These are phyloP conservation scores for Xanthoconium stramineum DNA, from an alignment of 768 basidiomycete species.

Conservation along the genomic window DNA sequence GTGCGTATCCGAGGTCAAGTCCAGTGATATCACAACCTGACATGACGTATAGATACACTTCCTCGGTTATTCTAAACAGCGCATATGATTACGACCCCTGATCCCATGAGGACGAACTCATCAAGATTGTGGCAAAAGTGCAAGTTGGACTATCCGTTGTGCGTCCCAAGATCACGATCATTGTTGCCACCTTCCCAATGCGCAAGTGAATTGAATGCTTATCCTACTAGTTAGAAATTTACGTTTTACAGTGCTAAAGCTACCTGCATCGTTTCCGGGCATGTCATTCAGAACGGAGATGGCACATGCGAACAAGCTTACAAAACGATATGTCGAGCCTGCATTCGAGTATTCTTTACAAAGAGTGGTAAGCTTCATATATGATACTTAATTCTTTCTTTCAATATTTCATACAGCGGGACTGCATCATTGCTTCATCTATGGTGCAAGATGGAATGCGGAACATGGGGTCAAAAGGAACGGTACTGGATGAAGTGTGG, in stretches of 20 bases:
- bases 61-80: too few relatives aligned
- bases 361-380: not conserved
- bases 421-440: not conserved
- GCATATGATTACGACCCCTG: too few relatives aligned
- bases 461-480: not conserved
- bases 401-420: not conserved
- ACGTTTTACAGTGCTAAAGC: slow-evolving; percentile 4
- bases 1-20: too few relatives aligned
- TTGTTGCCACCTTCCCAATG: slow-evolving; percentile 1
- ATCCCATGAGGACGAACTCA: not conserved
- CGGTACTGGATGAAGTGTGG: too few relatives aligned
- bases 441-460: not conserved
- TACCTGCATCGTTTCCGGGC: slow-evolving; percentile 14
- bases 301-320: not conserved
- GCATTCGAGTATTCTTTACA: slow-evolving; percentile 7
- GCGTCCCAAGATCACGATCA: slow-evolving; percentile 4
- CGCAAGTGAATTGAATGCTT: not conserved
- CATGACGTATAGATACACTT: too few relatives aligned
- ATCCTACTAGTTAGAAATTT: not conserved
- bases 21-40: too few relatives aligned
- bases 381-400: not conserved
- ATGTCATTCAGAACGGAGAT: slow-evolving; percentile 2
- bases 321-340: not conserved
- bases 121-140: not conserved
- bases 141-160: not conserved